These are phyloP conservation scores for Symbiotaphrina buchneri DNA, from an alignment of 495 filamentous ascomycete species.

Conservation along the genomic window DNA sequence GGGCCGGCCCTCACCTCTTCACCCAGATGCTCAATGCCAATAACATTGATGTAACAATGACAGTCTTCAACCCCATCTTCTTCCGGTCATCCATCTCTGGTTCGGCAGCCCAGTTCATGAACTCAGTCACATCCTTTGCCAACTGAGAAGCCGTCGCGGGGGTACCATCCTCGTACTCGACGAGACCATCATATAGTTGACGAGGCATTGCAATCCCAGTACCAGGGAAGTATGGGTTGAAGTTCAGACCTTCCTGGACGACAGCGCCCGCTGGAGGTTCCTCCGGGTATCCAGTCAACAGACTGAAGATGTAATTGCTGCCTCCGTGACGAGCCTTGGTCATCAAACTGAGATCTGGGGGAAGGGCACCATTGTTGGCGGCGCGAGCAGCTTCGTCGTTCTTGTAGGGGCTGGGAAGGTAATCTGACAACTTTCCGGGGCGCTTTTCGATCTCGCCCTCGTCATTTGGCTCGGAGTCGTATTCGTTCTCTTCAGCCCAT, in stretches of 20 bases:
- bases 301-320: constrained; percentile 92
- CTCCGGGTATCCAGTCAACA: constrained; percentile 97
- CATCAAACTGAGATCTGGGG: constrained; percentile 93
- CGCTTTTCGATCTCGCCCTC: constrained; percentile 96
- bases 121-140: constrained; percentile 98
- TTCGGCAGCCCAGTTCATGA: constrained; percentile 97
- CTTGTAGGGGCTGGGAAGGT: constrained; percentile 84
- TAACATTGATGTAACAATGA: constrained; percentile 54
- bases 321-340: constrained; percentile 94
- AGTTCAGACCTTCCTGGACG: constrained; percentile 77
- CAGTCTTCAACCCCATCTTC: constrained; percentile 95
- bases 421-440: constrained; percentile 93
- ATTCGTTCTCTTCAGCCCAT: constrained; percentile 94
- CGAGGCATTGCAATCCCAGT: constrained; percentile 97
- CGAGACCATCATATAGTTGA: constrained; percentile 90
- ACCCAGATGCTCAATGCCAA: constrained; percentile 86
- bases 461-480: constrained; percentile 95
- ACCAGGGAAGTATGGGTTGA: constrained; percentile 99
- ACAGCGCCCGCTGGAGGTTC: constrained; percentile 74
- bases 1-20: constrained; percentile 36
- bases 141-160: constrained; percentile 91
- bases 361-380: constrained; percentile 93
- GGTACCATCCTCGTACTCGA: constrained; percentile 96
- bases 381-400: constrained; percentile 98
- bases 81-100: constrained; percentile 98